These are phyloP conservation scores for Trametes cingulata DNA, from an alignment of 768 basidiomycete species.

Conservation along the genomic window DNA sequence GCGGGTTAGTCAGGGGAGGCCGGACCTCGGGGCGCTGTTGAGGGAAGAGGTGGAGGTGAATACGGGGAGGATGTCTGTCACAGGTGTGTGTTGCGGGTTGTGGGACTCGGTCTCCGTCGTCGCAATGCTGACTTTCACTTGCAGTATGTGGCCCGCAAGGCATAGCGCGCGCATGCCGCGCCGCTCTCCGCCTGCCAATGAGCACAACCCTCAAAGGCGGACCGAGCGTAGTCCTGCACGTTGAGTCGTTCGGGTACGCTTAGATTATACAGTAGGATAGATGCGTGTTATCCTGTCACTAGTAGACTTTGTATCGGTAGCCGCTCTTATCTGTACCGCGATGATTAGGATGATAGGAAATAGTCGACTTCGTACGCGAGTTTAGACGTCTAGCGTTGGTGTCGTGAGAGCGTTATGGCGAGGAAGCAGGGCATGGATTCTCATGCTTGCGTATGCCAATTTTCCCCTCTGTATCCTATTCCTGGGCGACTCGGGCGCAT, in stretches of 20 bases:
- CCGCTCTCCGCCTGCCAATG: conserved; percentile 40
- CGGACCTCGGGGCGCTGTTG: conserved; percentile 42
- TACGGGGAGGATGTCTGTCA: conserved; percentile 46
- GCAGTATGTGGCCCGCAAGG: conserved; percentile 52
- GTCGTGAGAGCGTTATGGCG: no score
- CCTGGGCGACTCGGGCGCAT: background rate
- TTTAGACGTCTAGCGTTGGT: no score
- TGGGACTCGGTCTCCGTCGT: background rate
- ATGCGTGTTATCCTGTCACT: background rate
- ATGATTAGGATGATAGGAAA: no score
- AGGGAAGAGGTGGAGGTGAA: conserved; percentile 38
- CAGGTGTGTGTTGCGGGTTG: conserved; percentile 37
- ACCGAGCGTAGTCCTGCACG: conserved; percentile 45
- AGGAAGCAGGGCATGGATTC: background rate
- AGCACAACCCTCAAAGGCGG: conserved; percentile 42
- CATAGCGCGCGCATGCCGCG: conserved; percentile 40
- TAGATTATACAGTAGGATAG: conserved; percentile 7
- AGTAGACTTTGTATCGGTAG: conserved; percentile 11
- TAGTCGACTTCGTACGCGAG: no score
- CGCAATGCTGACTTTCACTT: no score
- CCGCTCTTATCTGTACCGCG: background rate
- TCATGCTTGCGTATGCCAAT: no score
- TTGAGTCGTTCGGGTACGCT: conserved; percentile 45
- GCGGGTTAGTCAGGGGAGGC: conserved; percentile 39
- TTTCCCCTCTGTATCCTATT: background rate